Base-by-base conservation (phyloP, 2,329 filamentous ascomycete genomes). In the Trichoderma sp. region DNA sequence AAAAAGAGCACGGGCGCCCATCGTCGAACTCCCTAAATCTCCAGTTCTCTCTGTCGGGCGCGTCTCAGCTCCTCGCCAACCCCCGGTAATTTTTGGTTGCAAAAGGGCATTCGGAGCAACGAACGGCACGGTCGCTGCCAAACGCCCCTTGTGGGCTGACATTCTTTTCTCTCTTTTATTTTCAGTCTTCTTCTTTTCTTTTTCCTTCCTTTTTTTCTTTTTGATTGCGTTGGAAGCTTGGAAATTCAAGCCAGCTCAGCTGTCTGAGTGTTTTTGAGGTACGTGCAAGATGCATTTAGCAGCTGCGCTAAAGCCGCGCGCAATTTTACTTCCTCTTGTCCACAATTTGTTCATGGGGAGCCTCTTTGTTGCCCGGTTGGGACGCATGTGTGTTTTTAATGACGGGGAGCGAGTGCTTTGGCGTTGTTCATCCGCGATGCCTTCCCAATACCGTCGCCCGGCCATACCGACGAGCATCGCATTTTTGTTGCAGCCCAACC, bases 101-200 rank as follows among this genome's bases (percentile, higher is more conserved):
- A 71, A 71, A 71, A 72, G 50, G 71, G 59, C 59, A 57, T 66
- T 30, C 55, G 61, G 59, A 62, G 57, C 32, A 59, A 66, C 69
- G 62, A 58, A 66, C 53, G 69, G 70, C 64, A 71, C 64, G 47
- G 57, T 68, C 53, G 67, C 59, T 65, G 47, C 58, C 65, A 65
- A 64, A 65, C 66, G 71, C 71, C 71, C 71, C 66, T 64, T 64
- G 71, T 58, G 71, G 71, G 71, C 71, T 64, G 47, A 59, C 66
- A 34, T 65, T 72, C 66, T 72, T 72, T 69, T 67, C 59, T 61
- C 50, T 28, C 32, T 66, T 28, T 57, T 57, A 28, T 61, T 26
- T 43, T 61, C 32, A 47, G 47, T 30, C 23, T 59, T 57, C 32
- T 61, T 62, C 32, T 32, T 28, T 47, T 32, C 23, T 30, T 43